Evolutionary conservation across 1,139 yeast genomes (phyloP).

Genomic region (Yarrowia galli): DNA sequence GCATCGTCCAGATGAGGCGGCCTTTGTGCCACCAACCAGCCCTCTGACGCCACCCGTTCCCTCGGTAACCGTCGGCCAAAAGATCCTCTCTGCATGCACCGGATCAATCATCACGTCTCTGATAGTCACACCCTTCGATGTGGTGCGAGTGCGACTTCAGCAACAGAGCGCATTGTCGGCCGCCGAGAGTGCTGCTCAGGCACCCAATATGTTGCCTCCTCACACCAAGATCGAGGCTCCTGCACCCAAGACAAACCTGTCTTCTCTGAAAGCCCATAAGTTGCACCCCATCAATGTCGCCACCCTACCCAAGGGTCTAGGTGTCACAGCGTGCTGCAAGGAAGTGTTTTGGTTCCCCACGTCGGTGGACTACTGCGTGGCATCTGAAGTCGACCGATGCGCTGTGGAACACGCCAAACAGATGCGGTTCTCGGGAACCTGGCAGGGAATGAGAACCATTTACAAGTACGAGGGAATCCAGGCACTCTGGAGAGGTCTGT

Average conservation of each 20-base stretch:
- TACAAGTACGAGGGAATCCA: slow-evolving; percentile 72
- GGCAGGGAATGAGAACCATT: slow-evolving; percentile 74
- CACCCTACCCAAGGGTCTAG: slow-evolving; percentile 47
- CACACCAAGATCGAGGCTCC: slow-evolving; percentile 15
- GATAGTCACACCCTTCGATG: slow-evolving; percentile 90
- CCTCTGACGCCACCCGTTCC: slow-evolving; percentile 10
- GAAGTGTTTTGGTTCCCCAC: slow-evolving; percentile 54
- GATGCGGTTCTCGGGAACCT: slow-evolving; percentile 61
- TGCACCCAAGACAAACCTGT: neutral
- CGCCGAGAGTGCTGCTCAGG: slow-evolving; percentile 13
- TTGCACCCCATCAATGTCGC: slow-evolving; percentile 34
- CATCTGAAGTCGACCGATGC: slow-evolving; percentile 50
- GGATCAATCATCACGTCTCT: slow-evolving; percentile 90
- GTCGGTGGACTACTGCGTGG: slow-evolving; percentile 53
- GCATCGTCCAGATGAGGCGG: neutral
- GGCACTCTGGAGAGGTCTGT: slow-evolving; percentile 89
- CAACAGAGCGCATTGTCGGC: slow-evolving; percentile 64
- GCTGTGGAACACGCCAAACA: slow-evolving; percentile 50
- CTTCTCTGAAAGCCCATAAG: slow-evolving; percentile 23
- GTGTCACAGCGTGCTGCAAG: slow-evolving; percentile 53
- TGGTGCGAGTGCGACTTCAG: slow-evolving; percentile 86
- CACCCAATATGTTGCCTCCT: slow-evolving; percentile 40
- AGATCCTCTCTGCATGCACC: slow-evolving; percentile 89
- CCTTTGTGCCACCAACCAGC: slow-evolving; percentile 12
- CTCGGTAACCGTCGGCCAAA: slow-evolving; percentile 59